Conservation (phyloP, 129 eudicot genomes). For the Gnaphalium uliginosum region DNA sequence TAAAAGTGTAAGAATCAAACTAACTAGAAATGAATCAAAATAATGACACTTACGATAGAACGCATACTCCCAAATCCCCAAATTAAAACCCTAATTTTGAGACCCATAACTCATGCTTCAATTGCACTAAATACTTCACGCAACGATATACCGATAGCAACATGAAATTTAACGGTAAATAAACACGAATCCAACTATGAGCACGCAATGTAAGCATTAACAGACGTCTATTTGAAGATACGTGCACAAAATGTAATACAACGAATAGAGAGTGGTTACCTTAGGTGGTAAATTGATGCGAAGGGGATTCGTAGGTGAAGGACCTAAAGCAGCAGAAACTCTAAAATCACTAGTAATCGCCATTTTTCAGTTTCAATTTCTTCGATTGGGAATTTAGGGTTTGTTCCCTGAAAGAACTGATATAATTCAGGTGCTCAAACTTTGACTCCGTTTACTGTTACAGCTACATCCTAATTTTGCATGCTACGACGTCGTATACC, state of each 20-base stretch:
- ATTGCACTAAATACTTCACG: neutral
- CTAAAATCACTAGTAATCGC: constrained; percentile 74
- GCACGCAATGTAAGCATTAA: neutral
- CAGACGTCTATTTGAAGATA: neutral
- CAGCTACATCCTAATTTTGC: neutral
- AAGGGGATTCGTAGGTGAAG: constrained; percentile 42
- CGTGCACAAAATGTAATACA: neutral
- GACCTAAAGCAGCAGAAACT: constrained; percentile 62
- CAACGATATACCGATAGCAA: constrained; percentile 1
- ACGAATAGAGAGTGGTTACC: constrained; percentile 12
- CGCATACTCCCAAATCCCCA: neutral
- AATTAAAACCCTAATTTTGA: constrained; percentile 17
- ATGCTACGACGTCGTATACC: neutral
- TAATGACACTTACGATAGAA: neutral
- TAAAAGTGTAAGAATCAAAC: neutral
- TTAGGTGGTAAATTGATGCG: constrained; percentile 46
- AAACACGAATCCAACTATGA: constrained; percentile 3
- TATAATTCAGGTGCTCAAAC: constrained; percentile 27
- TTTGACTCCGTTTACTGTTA: constrained; percentile 1
- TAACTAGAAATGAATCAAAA: neutral
- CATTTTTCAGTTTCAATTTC: constrained; percentile 34
- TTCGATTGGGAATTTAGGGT: constrained; percentile 23
- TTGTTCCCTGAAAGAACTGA: constrained; percentile 12
- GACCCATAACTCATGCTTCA: constrained; percentile 16
- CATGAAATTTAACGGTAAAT: neutral